phyloP scores from a whole-genome alignment of 345 rosid genomes.

The Ceriops decandra region DNA sequence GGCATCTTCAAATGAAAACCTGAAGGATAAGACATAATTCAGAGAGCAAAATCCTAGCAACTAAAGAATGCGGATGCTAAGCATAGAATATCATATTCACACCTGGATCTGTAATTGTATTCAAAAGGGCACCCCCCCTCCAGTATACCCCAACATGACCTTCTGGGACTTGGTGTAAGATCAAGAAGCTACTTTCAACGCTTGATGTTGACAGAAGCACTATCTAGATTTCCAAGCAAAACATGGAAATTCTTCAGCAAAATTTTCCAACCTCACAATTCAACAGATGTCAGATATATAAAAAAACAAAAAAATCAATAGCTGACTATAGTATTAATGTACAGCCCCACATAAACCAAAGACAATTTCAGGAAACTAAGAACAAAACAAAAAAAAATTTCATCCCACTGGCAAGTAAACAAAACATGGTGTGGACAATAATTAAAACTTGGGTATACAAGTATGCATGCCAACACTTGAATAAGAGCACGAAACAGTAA shows the following conservation, averaged over 20 bases:
- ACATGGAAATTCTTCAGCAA: neutral
- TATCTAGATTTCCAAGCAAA: conserved; percentile 32
- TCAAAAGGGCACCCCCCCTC: conserved; percentile 88
- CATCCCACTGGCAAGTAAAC: neutral
- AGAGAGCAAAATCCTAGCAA: neutral
- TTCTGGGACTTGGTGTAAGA: conserved; percentile 88
- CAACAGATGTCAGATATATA: no score
- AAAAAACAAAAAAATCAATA: no score
- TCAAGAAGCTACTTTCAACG: conserved; percentile 34
- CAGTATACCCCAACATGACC: conserved; percentile 96
- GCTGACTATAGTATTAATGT: no score
- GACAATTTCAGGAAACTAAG: neutral
- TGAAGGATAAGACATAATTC: conserved; percentile 20
- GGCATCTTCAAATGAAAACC: conserved; percentile 86
- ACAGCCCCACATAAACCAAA: neutral
- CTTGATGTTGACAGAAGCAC: conserved; percentile 41
- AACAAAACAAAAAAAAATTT: neutral
- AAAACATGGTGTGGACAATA: neutral
- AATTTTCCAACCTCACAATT: no score
- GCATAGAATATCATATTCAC: neutral
- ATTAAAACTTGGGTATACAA: neutral
- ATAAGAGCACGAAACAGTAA: no score
- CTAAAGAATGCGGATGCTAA: conserved; percentile 4
- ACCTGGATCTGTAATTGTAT: conserved; percentile 70
- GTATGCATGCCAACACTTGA: no score